Percentiles rank a stretch among this genome's conserved stretches.
phyloP scores from a whole-genome alignment of 1,139 yeast genomes.

The Maudiozyma humilis region DNA sequence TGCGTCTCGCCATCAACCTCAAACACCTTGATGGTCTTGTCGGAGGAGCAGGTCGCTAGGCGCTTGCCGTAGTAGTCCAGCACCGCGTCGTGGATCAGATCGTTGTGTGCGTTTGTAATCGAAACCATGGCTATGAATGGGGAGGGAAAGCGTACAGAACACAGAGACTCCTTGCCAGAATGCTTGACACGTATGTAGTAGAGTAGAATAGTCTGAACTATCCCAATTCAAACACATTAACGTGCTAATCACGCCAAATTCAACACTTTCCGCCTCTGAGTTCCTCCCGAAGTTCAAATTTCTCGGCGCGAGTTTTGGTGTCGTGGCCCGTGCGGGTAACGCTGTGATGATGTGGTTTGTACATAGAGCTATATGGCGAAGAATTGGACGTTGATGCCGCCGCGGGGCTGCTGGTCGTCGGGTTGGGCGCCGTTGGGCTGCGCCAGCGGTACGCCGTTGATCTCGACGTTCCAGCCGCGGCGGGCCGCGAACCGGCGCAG shows the following conservation, averaged over 20 bases:
- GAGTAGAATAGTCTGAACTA: neutral
- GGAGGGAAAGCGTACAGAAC: neutral
- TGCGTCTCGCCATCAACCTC: constrained; percentile 83
- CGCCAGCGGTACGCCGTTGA: constrained; percentile 20
- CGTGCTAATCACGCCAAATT: neutral
- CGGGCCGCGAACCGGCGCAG: constrained; percentile 20
- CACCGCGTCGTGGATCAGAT: constrained; percentile 92
- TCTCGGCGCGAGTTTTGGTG: too few relatives aligned
- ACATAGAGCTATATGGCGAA: constrained; percentile 30
- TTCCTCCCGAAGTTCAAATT: too few relatives aligned
- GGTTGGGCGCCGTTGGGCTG: constrained; percentile 6
- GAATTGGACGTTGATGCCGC: constrained; percentile 23
- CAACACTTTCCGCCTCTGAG: too few relatives aligned
- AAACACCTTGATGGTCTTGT: constrained; percentile 85
- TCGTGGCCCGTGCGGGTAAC: neutral
- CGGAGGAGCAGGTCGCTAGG: constrained; percentile 91
- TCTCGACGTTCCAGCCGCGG: constrained; percentile 25
- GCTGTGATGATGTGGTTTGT: neutral
- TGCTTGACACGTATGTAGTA: neutral
- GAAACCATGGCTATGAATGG: constrained; percentile 41
- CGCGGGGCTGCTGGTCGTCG: constrained; percentile 8
- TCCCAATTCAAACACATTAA: neutral
- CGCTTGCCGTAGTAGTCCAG: constrained; percentile 93
- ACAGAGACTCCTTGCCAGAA: neutral
- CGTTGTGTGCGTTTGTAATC: constrained; percentile 76